A percentile compares a stretch with the other conserved stretches of the same genome.
phyloP scores from a whole-genome alignment of 2,329 filamentous ascomycete genomes.

The Chaetothyriales sp. region DNA sequence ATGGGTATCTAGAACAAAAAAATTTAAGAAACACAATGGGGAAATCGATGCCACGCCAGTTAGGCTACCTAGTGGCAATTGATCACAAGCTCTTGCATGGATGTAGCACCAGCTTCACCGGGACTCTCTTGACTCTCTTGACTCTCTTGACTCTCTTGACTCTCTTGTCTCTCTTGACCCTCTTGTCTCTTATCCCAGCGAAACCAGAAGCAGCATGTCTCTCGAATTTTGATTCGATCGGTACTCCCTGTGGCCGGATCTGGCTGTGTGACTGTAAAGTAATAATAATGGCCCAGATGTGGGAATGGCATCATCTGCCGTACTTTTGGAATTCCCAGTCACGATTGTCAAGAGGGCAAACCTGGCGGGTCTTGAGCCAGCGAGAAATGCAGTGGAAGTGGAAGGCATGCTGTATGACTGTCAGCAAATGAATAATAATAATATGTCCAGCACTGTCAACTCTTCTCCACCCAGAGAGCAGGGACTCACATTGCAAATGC shows the following conservation, averaged over 20 bases:
- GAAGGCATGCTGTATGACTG: constrained; percentile 65
- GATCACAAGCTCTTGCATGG: not conserved
- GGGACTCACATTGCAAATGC: constrained; percentile 94
- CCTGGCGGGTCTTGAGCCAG: constrained; percentile 98
- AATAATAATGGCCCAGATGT: not conserved
- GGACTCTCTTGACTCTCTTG: not conserved
- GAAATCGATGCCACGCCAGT: not conserved
- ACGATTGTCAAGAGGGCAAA: constrained; percentile 91
- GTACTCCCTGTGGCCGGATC: not conserved
- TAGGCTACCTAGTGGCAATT: not conserved
- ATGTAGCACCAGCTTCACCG: not conserved
- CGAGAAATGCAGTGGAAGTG: constrained; percentile 99
- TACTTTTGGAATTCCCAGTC: constrained; percentile 99
- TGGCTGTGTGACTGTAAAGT: not conserved
- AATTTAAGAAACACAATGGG: not conserved
- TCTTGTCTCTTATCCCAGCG: not conserved
- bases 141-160: too few relatives aligned
- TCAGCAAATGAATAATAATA: constrained; percentile 1
- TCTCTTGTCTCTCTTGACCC: not conserved
- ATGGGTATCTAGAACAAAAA: not conserved
- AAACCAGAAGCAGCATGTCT: not conserved
- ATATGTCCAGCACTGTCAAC: not conserved
- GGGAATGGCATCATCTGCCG: constrained; percentile 41
- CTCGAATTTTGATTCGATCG: not conserved
- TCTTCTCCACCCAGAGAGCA: constrained; percentile 1